Conservation (phyloP, 1,139 yeast genomes). For the Suhomyces kunorum region DNA sequence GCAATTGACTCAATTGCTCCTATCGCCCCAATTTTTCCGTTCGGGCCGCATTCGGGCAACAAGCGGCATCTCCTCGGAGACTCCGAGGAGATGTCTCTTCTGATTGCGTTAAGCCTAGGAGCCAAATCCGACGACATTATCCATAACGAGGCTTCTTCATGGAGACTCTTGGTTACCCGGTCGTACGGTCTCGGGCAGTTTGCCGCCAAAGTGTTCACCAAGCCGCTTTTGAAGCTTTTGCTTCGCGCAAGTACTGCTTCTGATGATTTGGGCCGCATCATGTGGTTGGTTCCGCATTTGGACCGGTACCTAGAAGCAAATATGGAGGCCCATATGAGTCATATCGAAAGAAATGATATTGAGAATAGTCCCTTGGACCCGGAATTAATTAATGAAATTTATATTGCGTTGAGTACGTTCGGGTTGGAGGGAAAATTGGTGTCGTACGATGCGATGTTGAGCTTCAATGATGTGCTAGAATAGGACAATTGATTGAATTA, state of each 20-base stretch:
- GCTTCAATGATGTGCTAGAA: constrained; percentile 7
- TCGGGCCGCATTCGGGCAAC: too few relatives aligned
- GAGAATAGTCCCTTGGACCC: constrained; percentile 14
- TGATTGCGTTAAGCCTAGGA: constrained; percentile 24
- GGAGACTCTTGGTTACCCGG: constrained; percentile 19
- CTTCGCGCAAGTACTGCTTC: constrained; percentile 30
- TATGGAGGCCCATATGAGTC: constrained; percentile 12
- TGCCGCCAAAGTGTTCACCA: constrained; percentile 25
- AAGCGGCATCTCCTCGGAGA: background rate
- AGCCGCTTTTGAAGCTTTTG: constrained; percentile 28
- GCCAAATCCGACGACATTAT: constrained; percentile 9
- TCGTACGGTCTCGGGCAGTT: constrained; percentile 15
- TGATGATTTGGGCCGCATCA: constrained; percentile 38
- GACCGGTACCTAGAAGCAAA: constrained; percentile 28
- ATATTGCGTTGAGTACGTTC: constrained; percentile 16
- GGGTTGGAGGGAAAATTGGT: constrained; percentile 21
- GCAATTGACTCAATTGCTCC: too few relatives aligned
- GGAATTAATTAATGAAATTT: constrained; percentile 16
- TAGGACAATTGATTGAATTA: background rate
- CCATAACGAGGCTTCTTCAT: constrained; percentile 2
- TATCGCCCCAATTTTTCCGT: too few relatives aligned
- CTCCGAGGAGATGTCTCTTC: constrained; percentile 6
- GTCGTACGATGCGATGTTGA: constrained; percentile 14
- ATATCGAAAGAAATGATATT: constrained; percentile 8
- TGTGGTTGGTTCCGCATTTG: constrained; percentile 44